Evolutionary conservation across 805 yeast genomes (phyloP).

Genomic region (Saturnispora saitoi): DNA sequence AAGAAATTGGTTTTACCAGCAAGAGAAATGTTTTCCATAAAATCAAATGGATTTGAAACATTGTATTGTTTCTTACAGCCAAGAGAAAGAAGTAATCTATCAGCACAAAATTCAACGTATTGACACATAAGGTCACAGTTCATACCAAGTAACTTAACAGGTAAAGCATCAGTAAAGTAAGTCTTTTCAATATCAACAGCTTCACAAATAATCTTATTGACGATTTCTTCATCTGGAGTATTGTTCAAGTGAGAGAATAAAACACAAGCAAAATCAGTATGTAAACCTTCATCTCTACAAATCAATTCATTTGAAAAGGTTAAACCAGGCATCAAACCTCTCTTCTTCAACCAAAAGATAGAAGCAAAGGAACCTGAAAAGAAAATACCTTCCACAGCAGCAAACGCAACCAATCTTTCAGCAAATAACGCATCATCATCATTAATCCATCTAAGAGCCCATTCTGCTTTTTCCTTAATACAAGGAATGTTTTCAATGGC

Average conservation of each 20-base stretch:
- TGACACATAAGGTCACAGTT: conserved; percentile 90
- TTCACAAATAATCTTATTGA: conserved; percentile 82
- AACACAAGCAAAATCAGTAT: conserved; percentile 96
- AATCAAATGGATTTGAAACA: conserved; percentile 90
- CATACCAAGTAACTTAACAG: conserved; percentile 91
- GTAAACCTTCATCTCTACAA: conserved; percentile 98
- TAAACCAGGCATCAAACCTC: conserved; percentile 98
- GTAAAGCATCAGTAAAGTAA: conserved; percentile 91
- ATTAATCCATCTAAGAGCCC: conserved; percentile 97
- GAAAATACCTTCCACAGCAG: conserved; percentile 98
- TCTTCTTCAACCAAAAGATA: conserved; percentile 96
- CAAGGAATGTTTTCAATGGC: conserved; percentile 96
- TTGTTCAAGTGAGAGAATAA: conserved; percentile 86
- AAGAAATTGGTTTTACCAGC: conserved; percentile 99
- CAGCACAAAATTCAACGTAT: conserved; percentile 96
- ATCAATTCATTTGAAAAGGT: conserved; percentile 96
- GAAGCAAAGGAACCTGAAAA: conserved; percentile 98
- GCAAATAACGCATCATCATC: conserved; percentile 84
- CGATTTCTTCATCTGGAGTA: conserved; percentile 74
- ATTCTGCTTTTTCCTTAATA: conserved; percentile 93
- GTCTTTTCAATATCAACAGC: conserved; percentile 93
- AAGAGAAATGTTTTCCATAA: conserved; percentile 96
- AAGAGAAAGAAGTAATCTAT: conserved; percentile 81
- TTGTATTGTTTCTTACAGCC: conserved; percentile 88
- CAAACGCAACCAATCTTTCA: conserved; percentile 95